Percentiles rank a stretch among this genome's conserved stretches.
phyloP scores from a whole-genome alignment of 371 early-diverging fungal species.

The Rhizopus microsporus region DNA sequence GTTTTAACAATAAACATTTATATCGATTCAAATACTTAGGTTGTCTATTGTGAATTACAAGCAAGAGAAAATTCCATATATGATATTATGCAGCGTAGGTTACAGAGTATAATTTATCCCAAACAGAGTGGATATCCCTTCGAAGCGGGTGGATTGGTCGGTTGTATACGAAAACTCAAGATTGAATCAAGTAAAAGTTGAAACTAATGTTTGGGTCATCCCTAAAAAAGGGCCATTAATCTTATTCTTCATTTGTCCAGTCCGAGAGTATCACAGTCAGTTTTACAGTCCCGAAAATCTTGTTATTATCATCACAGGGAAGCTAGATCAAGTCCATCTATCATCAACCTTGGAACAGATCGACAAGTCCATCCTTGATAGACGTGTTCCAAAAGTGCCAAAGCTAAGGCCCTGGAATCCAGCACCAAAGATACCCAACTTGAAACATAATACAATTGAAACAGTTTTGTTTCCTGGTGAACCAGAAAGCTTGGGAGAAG shows the following conservation, averaged over 20 bases:
- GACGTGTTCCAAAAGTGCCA: conserved; percentile 21
- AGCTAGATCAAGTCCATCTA: conserved; percentile 40
- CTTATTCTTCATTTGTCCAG: conserved; percentile 16
- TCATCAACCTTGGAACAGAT: conserved; percentile 42
- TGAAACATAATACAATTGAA: conserved; percentile 35
- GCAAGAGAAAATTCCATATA: conserved; percentile 26
- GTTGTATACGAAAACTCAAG: conserved; percentile 29
- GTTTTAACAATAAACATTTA: not conserved
- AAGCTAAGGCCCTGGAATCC: conserved; percentile 39
- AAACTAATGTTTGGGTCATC: not conserved
- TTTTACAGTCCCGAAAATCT: conserved; percentile 62
- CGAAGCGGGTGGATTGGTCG: conserved; percentile 59
- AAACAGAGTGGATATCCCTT: conserved; percentile 52
- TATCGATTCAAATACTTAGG: conserved; percentile 13
- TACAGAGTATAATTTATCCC: conserved; percentile 54
- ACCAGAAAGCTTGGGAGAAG: conserved; percentile 45
- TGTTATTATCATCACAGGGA: conserved; percentile 53
- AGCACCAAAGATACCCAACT: conserved; percentile 38
- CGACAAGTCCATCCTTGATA: conserved; percentile 46
- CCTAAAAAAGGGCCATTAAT: conserved; percentile 1
- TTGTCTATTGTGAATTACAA: conserved; percentile 42
- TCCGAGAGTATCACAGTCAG: conserved; percentile 45
- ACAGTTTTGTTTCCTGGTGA: conserved; percentile 54
- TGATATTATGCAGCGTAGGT: conserved; percentile 26
- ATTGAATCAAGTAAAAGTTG: conserved; percentile 44